Evolutionary conservation across 352 stramenopile species (phyloP), one percentile per base, ranked within the genome.

Genomic region (Globisporangium cylindrosporum): DNA sequence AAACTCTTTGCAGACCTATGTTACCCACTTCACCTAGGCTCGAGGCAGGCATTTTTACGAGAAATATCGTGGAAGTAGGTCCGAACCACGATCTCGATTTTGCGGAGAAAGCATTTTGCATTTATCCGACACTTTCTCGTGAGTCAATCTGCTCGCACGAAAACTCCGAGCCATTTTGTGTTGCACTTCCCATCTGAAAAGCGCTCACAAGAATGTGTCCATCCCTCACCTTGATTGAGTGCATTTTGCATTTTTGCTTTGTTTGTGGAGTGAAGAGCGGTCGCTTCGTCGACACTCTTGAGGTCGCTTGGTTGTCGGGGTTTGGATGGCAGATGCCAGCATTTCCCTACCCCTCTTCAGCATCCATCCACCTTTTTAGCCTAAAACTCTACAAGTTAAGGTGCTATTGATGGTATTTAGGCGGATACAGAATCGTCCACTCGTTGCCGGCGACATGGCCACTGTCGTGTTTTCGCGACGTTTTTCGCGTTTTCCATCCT

Each of bases 381-480:
- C 7, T 36, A 36, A 36, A 36, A 36, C 6, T 3, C 7, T 36
- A 36, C 32, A 36, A 36, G 7, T 9, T 36, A 36, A 7, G 32
- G 32, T 36, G 1, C 0, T 9, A 36, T 36, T 36, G 4, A 53
- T 12, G 53, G 57, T 14, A 62, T 36, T 62, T 36, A 10, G 32
- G 10, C 32, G 41, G 59, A 49, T 64, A 56, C 59, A 64, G 18
- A 64, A 38, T 49, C 59, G 59, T 64, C 59, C 15, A 15, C 24
- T 64, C 34, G 59, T 41, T 32, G 59, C 25, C 59, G 34, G 15
- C 41, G 59, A 64, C 59, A 64, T 22, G 41, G 59, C 36, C 25
- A 4, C 2, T 15, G 18, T 38, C 54, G 24, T 59, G 53, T 59
- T 59, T 59, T 59, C 54, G 54, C 43, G 43, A 49, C 43, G 43